Evolutionary conservation across 305 asterid genomes (phyloP).

Genomic region (Euphrasia arctica): DNA sequence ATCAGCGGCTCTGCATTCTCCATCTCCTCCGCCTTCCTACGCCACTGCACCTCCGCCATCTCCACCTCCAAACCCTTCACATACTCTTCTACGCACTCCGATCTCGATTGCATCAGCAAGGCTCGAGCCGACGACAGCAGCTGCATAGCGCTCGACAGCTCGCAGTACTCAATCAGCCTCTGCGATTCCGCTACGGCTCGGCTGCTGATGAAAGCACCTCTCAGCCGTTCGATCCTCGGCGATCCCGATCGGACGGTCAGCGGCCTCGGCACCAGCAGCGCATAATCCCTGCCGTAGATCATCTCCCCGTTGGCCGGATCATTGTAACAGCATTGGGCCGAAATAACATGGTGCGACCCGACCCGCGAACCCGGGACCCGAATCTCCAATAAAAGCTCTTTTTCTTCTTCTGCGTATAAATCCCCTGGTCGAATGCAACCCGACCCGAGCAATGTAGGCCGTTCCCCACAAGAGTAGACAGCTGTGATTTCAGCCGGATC

Average conservation of each 20-base stretch:
- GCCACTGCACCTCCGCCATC: neutral
- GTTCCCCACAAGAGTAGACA: constrained; percentile 51
- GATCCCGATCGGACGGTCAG: constrained; percentile 47
- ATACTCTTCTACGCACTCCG: constrained; percentile 37
- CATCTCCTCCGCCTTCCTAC: neutral
- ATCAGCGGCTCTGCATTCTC: too few relatives aligned
- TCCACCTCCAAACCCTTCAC: neutral
- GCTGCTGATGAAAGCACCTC: constrained; percentile 58
- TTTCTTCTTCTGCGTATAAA: constrained; percentile 82
- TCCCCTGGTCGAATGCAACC: constrained; percentile 62
- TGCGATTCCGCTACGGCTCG: constrained; percentile 82
- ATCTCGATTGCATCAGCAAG: neutral
- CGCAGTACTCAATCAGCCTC: constrained; percentile 59
- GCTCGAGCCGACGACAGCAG: constrained; percentile 64
- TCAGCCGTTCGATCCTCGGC: constrained; percentile 56
- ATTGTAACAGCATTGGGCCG: constrained; percentile 18
- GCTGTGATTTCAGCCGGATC: constrained; percentile 83
- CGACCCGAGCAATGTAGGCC: constrained; percentile 50
- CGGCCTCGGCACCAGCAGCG: constrained; percentile 24
- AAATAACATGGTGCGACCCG: neutral
- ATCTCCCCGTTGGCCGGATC: neutral
- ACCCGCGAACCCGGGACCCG: neutral
- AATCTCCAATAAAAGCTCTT: constrained; percentile 61
- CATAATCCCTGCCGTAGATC: neutral
- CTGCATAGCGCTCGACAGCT: constrained; percentile 60